Percentiles rank a stretch among this genome's conserved stretches.
Evolutionary conservation across 2,329 filamentous ascomycete genomes (phyloP).

Genomic region (Chrysosphaeria jannelii): DNA sequence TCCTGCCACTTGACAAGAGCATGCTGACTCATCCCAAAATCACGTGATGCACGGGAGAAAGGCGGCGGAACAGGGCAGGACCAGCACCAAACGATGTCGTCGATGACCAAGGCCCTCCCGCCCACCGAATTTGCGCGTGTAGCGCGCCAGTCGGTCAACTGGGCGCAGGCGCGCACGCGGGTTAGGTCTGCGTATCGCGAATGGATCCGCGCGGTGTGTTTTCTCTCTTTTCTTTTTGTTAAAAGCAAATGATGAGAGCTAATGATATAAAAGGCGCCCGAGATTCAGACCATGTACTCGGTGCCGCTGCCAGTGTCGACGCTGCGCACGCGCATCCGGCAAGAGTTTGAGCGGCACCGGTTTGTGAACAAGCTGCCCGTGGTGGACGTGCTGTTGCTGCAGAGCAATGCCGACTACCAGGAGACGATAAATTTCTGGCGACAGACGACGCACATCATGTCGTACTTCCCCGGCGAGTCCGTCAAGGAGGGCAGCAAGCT

Average conservation of each 20-base stretch:
- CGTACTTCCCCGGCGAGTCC: conserved; percentile 75
- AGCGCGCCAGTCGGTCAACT: conserved; percentile 62
- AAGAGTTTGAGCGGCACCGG: conserved; percentile 90
- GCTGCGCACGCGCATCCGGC: conserved; percentile 75
- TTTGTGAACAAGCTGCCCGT: conserved; percentile 71
- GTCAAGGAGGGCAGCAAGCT: conserved; percentile 46
- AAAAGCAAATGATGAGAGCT: no score
- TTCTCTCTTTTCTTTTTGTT: no score
- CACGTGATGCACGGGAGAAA: no score
- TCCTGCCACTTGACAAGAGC: no score
- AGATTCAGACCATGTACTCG: conserved; percentile 94
- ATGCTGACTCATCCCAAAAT: no score
- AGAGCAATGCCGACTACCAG: conserved; percentile 86
- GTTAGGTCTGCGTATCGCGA: conserved; percentile 75
- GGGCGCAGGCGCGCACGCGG: conserved; percentile 61
- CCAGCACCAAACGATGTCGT: no score
- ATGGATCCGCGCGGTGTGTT: conserved; percentile 83
- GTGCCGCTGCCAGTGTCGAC: conserved; percentile 63
- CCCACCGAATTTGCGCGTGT: conserved; percentile 66
- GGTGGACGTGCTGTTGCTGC: conserved; percentile 68
- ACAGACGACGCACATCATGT: conserved; percentile 81
- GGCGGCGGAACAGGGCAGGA: no score
- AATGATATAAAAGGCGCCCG: conserved; percentile 54
- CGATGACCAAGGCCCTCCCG: no score
- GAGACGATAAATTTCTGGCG: conserved; percentile 99